Evolutionary conservation across 2,329 filamentous ascomycete species (phyloP).

Genomic region (Onygenales sp.): DNA sequence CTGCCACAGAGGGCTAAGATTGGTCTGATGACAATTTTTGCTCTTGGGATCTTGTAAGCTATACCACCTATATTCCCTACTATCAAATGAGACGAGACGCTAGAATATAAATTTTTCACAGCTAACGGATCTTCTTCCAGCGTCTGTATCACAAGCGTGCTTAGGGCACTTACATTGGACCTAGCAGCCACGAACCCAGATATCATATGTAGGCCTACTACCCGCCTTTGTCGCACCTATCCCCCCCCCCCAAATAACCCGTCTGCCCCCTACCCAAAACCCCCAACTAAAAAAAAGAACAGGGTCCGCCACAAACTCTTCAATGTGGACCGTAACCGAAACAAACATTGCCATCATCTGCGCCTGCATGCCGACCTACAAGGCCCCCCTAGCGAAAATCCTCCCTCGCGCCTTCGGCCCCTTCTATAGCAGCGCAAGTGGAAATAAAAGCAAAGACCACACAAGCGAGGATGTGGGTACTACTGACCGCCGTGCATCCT

Average conservation of each 20-base stretch:
- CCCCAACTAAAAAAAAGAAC: not conserved
- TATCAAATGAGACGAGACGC: not conserved
- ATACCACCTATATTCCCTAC: not conserved
- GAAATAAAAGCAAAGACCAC: not conserved
- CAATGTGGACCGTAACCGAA: constrained; percentile 28
- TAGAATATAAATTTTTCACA: not conserved
- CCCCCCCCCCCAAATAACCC: not conserved
- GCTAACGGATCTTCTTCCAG: constrained; percentile 9
- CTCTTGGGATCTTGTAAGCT: constrained; percentile 27
- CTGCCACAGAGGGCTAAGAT: constrained; percentile 36
- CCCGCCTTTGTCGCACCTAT: not conserved
- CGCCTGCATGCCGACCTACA: constrained; percentile 28
- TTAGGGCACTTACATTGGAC: constrained; percentile 23
- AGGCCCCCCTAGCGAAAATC: constrained; percentile 15
- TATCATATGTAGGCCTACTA: not conserved
- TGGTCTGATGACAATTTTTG: constrained; percentile 36
- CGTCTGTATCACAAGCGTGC: constrained; percentile 21
- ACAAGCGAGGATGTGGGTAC: not conserved
- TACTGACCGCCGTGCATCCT: not conserved
- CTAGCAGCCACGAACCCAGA: not conserved
- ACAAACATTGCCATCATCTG: constrained; percentile 28
- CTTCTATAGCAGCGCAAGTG: not conserved
- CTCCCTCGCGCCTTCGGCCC: constrained; percentile 12
- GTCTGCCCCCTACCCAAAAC: not conserved
- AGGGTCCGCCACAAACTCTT: not conserved